A percentile compares a stretch with the other conserved stretches of the same genome.
These are phyloP conservation scores for Solanum chiquidenum DNA, from an alignment of 257 asterid genomes.

Conservation along the genomic window DNA sequence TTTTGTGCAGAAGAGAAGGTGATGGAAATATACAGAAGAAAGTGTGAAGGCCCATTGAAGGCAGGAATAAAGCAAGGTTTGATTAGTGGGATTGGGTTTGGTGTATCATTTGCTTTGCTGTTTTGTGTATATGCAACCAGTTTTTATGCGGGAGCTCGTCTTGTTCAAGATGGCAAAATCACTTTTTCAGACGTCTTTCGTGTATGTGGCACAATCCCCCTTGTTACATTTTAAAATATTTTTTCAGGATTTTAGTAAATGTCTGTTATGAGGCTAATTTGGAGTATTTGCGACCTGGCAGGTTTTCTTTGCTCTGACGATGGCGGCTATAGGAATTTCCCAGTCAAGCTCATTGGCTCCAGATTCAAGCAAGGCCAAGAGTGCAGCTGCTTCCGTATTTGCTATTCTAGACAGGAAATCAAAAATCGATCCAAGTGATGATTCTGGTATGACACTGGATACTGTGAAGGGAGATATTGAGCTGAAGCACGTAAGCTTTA, in stretches of 20 bases:
- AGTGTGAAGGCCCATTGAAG: conserved; percentile 1
- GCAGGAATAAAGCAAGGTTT: background rate
- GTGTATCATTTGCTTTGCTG: conserved; percentile 47
- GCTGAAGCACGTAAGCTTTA: conserved; percentile 56
- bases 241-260: background rate
- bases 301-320: conserved; percentile 82
- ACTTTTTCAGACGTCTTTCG: conserved; percentile 67
- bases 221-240: background rate
- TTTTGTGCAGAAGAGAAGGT: conserved; percentile 5
- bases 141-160: conserved; percentile 85
- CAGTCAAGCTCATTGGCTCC: conserved; percentile 84
- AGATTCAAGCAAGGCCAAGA: conserved; percentile 76
- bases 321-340: conserved; percentile 80
- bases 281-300: conserved; percentile 16
- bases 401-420: conserved; percentile 63
- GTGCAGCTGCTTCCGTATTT: conserved; percentile 67
- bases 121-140: conserved; percentile 70
- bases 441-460: conserved; percentile 59
- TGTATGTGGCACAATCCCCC: conserved; percentile 23
- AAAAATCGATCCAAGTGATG: conserved; percentile 70
- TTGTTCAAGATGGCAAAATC: conserved; percentile 57
- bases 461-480: conserved; percentile 73
- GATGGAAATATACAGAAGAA: background rate
- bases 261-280: background rate
- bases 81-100: conserved; percentile 42